Percentiles rank a stretch among this genome's conserved stretches.
Evolutionary conservation across 495 filamentous ascomycete genomes (phyloP).

Genomic region (Penicillium cataractarum): DNA sequence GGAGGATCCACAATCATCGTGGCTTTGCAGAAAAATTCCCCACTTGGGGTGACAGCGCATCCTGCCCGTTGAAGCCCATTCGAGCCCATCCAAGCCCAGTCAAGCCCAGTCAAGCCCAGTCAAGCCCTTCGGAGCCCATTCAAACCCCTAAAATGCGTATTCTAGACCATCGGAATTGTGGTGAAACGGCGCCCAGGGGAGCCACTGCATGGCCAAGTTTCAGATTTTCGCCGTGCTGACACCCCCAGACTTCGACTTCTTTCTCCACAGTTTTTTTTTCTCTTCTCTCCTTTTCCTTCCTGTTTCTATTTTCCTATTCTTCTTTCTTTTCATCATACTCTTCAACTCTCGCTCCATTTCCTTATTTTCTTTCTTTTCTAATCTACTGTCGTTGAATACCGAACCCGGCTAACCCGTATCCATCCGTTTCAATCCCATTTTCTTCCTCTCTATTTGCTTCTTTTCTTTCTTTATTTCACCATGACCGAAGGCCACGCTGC

Average conservation of each 20-base stretch:
- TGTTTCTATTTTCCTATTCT: neutral
- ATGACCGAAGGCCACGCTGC: conserved; percentile 28
- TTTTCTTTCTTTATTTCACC: conserved; percentile 13
- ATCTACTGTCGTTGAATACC: neutral
- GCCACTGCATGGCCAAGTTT: neutral
- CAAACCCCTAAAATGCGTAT: neutral
- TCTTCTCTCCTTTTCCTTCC: neutral
- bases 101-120: neutral
- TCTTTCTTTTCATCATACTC: neutral
- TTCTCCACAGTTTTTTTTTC: conserved; percentile 2
- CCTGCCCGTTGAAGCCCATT: neutral
- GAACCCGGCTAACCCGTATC: neutral
- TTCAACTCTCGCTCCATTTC: neutral
- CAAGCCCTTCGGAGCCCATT: neutral
- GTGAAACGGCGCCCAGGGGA: neutral
- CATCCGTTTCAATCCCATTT: neutral
- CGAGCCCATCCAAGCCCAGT: neutral
- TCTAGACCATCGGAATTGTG: neutral
- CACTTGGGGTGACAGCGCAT: conserved; percentile 7
- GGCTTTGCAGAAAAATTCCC: neutral
- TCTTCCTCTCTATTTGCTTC: neutral
- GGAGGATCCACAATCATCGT: neutral
- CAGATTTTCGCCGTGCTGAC: neutral
- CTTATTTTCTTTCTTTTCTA: neutral
- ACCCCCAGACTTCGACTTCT: neutral